Evolutionary conservation across 2,329 filamentous ascomycete genomes (phyloP).

Genomic region (Colletotrichum euphorbiae): DNA sequence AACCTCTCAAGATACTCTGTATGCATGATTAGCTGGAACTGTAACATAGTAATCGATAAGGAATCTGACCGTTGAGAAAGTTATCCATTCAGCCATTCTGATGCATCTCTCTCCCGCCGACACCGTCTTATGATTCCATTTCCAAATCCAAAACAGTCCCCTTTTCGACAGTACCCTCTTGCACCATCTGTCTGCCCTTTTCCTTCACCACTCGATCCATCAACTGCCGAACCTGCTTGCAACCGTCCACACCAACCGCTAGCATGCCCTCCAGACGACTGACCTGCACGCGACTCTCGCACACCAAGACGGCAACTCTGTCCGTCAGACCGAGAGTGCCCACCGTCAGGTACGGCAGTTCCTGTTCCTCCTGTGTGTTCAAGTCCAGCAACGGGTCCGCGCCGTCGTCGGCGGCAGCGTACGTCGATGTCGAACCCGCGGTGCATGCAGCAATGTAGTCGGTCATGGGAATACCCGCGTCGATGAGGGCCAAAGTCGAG

Average conservation of each 20-base stretch:
- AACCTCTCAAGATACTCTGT: constrained; percentile 4
- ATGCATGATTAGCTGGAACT: constrained; percentile 18
- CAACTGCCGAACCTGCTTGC: constrained; percentile 84
- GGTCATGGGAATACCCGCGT: constrained; percentile 95
- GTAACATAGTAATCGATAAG: constrained; percentile 29
- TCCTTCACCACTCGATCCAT: constrained; percentile 83
- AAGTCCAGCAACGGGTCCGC: constrained; percentile 85
- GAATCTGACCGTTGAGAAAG: constrained; percentile 28
- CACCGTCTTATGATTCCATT: constrained; percentile 53
- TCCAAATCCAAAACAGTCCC: constrained; percentile 64
- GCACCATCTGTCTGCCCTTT: constrained; percentile 74
- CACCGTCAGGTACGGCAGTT: constrained; percentile 89
- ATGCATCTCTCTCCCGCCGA: constrained; percentile 33
- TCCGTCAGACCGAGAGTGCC: constrained; percentile 81
- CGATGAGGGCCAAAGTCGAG: constrained; percentile 88
- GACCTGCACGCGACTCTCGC: constrained; percentile 90
- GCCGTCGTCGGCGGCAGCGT: constrained; percentile 71
- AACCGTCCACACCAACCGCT: constrained; percentile 91
- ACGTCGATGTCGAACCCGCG: constrained; percentile 79
- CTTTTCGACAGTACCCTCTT: constrained; percentile 63
- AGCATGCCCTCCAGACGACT: constrained; percentile 90
- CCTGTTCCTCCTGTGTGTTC: constrained; percentile 84
- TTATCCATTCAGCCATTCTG: neutral
- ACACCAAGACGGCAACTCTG: constrained; percentile 81
- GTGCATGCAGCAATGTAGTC: constrained; percentile 92